A percentile compares a stretch with the other conserved stretches of the same genome.
Conservation (phyloP, 441 rosid genomes). For the Pelargonium australe region DNA sequence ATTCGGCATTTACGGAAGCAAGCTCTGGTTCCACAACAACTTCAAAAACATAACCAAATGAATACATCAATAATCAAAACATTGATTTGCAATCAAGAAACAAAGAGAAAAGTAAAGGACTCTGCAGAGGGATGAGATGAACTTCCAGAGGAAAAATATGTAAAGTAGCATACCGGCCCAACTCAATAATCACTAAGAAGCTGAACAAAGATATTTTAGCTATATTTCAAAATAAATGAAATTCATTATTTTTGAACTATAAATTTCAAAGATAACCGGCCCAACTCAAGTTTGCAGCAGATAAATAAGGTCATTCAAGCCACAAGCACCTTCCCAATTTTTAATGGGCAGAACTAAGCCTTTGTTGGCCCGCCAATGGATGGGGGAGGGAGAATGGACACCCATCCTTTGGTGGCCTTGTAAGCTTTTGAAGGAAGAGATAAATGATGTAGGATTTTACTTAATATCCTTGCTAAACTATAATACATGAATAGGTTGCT, state of each 20-base stretch:
- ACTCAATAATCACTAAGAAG: neutral
- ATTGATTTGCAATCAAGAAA: neutral
- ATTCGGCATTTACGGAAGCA: constrained; percentile 26
- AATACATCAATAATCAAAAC: constrained; percentile 6
- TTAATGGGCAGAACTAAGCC: neutral
- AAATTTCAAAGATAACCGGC: neutral
- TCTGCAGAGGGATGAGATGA: neutral
- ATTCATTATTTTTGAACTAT: neutral
- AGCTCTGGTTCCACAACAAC: constrained; percentile 32
- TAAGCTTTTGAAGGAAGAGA: no score
- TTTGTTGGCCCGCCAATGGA: neutral
- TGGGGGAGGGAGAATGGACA: no score
- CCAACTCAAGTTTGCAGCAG: neutral
- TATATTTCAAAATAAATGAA: neutral
- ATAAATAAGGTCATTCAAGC: no score
- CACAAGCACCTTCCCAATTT: no score
- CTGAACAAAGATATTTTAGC: neutral
- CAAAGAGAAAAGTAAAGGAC: neutral
- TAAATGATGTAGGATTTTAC: no score
- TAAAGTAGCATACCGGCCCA: neutral
- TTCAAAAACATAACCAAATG: constrained; percentile 19
- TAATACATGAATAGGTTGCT: neutral
- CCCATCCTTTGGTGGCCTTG: no score
- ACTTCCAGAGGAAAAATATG: neutral
- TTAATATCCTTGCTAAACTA: neutral